A percentile compares a stretch with the other conserved stretches of the same genome.
phyloP scores from a whole-genome alignment of 169 alveolate species.

The Neospora caninum region DNA sequence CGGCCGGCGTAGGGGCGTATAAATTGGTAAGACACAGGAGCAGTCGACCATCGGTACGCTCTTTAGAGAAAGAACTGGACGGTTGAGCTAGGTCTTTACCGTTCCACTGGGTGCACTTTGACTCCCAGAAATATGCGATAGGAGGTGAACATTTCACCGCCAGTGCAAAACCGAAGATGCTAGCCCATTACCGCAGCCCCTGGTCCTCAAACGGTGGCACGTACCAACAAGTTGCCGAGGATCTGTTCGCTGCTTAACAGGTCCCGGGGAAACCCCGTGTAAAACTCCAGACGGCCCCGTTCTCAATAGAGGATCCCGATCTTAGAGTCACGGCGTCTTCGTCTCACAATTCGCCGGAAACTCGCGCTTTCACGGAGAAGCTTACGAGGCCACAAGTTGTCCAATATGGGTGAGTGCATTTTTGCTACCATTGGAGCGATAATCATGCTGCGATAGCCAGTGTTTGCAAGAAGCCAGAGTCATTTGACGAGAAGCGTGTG shows the following conservation, averaged over 20 bases:
- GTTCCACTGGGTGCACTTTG: too few species aligned
- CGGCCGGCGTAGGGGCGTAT: conserved; percentile 52
- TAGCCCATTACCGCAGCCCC: too few species aligned
- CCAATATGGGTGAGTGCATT: conserved; percentile 45
- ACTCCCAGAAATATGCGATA: too few species aligned
- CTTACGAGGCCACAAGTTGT: conserved; percentile 16
- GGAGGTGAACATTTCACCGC: too few species aligned
- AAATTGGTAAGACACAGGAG: conserved; percentile 44
- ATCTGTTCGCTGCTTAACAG: neutral
- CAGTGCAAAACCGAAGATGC: too few species aligned
- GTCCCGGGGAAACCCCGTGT: conserved; percentile 12
- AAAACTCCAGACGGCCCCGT: neutral
- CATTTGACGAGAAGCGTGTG: neutral
- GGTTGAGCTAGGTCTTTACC: neutral
- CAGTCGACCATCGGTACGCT: neutral
- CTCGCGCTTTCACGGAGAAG: neutral
- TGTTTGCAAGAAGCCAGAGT: neutral
- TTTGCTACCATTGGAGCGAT: neutral
- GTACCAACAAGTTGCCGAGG: neutral
- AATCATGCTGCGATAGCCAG: neutral
- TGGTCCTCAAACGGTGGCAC: too few species aligned
- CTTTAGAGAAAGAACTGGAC: too few species aligned
- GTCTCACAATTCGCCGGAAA: conserved; percentile 41
- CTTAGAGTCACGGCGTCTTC: conserved; percentile 38
- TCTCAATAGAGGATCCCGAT: neutral